These are phyloP conservation scores for Chlamydomonas sphaeroides DNA, from an alignment of 139 green algal genomes.

Conservation along the genomic window DNA sequence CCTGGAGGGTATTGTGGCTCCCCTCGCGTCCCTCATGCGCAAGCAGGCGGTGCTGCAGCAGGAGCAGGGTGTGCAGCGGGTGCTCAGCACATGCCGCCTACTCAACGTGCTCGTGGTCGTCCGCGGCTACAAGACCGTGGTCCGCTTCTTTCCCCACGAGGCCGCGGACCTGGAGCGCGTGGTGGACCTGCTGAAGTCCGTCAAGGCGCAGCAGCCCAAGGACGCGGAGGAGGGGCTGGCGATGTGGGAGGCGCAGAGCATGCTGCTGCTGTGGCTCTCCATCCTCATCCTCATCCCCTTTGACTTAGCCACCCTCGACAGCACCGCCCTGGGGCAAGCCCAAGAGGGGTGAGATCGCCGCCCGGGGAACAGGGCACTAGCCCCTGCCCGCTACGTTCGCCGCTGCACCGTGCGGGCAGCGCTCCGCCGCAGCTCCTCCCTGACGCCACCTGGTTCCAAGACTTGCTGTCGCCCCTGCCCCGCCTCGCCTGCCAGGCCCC, in stretches of 20 bases:
- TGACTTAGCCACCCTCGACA: constrained; percentile 89
- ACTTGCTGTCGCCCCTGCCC: too few relatives aligned
- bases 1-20: constrained; percentile 82
- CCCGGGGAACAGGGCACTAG: too few relatives aligned
- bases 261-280: constrained; percentile 95
- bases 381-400: too few relatives aligned
- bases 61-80: constrained; percentile 9
- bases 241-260: constrained; percentile 81
- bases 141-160: constrained; percentile 91
- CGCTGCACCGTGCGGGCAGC: too few relatives aligned
- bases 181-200: constrained; percentile 67
- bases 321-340: too few relatives aligned
- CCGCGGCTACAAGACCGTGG: constrained; percentile 89
- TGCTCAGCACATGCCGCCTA: constrained; percentile 65
- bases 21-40: constrained; percentile 76
- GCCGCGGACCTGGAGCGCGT: constrained; percentile 84
- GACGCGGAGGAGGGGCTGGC: constrained; percentile 42
- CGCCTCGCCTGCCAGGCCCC: too few relatives aligned
- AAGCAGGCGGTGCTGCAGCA: constrained; percentile 43
- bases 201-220: constrained; percentile 23
- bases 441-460: too few relatives aligned
- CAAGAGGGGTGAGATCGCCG: too few relatives aligned
- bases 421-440: too few relatives aligned
- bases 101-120: constrained; percentile 85
- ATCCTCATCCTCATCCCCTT: constrained; percentile 95